These are phyloP conservation scores for Pyrus communis DNA, from an alignment of 306 rosid species.

Conservation along the genomic window DNA sequence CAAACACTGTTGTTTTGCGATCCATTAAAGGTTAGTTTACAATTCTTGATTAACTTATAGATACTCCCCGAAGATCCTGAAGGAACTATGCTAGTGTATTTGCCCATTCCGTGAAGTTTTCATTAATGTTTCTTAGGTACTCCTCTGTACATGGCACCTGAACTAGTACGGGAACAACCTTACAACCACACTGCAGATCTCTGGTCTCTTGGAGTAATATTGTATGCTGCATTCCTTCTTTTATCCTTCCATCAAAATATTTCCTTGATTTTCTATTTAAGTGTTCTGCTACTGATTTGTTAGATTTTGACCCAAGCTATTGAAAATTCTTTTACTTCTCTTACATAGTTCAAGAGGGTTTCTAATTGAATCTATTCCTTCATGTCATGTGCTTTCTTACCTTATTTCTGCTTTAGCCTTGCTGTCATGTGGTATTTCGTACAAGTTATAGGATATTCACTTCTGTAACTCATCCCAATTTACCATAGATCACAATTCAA, in stretches of 20 bases:
- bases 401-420: neutral
- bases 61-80: neutral
- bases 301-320: neutral
- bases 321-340: constrained; percentile 6
- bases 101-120: neutral
- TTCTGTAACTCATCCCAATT: neutral
- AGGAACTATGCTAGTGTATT: constrained; percentile 1
- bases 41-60: constrained; percentile 2
- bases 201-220: constrained; percentile 97
- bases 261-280: constrained; percentile 15
- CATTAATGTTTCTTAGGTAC: constrained; percentile 51
- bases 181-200: constrained; percentile 94
- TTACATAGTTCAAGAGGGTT: neutral
- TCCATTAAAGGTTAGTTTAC: constrained; percentile 80
- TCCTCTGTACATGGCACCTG: constrained; percentile 98
- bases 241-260: neutral
- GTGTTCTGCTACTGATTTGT: neutral
- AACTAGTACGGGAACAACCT: constrained; percentile 93
- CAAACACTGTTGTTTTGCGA: constrained; percentile 90
- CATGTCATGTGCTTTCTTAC: neutral
- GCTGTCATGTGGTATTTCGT: neutral
- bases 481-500: neutral
- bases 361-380: neutral
- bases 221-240: constrained; percentile 42
- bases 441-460: neutral